Conservation (phyloP, 495 filamentous ascomycete species). For the Penicillium lividum region DNA sequence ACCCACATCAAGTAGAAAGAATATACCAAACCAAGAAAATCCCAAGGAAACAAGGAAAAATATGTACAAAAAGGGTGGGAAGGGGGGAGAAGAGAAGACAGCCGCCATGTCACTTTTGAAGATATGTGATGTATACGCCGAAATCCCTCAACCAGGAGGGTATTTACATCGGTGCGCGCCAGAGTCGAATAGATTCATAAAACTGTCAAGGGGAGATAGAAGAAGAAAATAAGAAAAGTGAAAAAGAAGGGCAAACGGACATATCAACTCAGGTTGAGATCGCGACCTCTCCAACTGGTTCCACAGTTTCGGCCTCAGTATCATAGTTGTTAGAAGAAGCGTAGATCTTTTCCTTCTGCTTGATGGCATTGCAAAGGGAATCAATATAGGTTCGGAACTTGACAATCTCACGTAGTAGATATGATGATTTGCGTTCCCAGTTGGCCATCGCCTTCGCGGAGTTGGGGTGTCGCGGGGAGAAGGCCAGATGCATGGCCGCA, state of each 20-base stretch:
- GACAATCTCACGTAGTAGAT: conserved; percentile 90
- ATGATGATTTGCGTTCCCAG: conserved; percentile 93
- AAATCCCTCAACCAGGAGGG: conserved; percentile 11
- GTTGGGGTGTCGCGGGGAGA: conserved; percentile 84
- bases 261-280: not conserved
- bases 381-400: conserved; percentile 97
- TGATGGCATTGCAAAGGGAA: conserved; percentile 61
- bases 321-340: conserved; percentile 32
- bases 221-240: not conserved
- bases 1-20: conserved; percentile 13
- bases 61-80: conserved; percentile 8
- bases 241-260: not conserved
- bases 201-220: not conserved
- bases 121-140: conserved; percentile 11
- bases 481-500: conserved; percentile 82
- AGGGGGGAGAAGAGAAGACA: conserved; percentile 12
- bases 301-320: not conserved
- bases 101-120: conserved; percentile 14
- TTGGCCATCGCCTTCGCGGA: conserved; percentile 81
- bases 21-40: conserved; percentile 1
- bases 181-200: conserved; percentile 4
- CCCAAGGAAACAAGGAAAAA: conserved; percentile 5
- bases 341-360: conserved; percentile 56
- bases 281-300: not conserved
- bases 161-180: conserved; percentile 20